Percentiles rank a stretch among this genome's conserved stretches.
Evolutionary conservation across 2,329 filamentous ascomycete genomes (phyloP).

Genomic region (Lachnellula subtilissima): DNA sequence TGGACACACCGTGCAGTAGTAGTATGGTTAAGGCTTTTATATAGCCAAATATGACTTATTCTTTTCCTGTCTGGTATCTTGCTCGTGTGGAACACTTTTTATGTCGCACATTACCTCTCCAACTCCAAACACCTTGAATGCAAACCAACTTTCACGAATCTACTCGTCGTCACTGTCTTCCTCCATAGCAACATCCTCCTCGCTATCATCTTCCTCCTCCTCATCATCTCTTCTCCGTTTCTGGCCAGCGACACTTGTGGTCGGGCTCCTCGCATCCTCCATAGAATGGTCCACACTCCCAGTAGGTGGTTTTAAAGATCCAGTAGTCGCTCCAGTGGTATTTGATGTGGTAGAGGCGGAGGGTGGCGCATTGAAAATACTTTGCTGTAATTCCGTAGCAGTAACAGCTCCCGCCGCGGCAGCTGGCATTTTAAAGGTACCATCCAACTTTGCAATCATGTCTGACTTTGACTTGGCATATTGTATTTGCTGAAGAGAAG

Average conservation of each 20-base stretch:
- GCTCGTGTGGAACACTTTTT: constrained; percentile 8
- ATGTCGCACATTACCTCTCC: constrained; percentile 2
- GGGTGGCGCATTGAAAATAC: constrained; percentile 70
- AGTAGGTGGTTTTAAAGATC: constrained; percentile 42
- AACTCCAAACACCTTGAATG: constrained; percentile 24
- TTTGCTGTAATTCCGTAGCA: constrained; percentile 71
- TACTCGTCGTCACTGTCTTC: constrained; percentile 44
- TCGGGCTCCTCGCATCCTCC: constrained; percentile 49
- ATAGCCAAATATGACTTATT: background rate
- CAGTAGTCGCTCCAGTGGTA: constrained; percentile 33
- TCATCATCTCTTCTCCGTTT: constrained; percentile 68
- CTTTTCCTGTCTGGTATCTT: background rate
- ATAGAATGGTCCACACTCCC: constrained; percentile 42
- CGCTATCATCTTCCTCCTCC: constrained; percentile 64
- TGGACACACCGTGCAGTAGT: no score
- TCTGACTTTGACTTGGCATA: constrained; percentile 90
- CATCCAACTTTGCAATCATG: constrained; percentile 84
- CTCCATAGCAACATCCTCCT: constrained; percentile 64
- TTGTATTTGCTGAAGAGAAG: constrained; percentile 64
- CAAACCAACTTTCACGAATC: constrained; percentile 2
- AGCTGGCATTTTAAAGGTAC: constrained; percentile 72
- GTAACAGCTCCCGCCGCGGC: constrained; percentile 51
- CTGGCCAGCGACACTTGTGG: constrained; percentile 48
- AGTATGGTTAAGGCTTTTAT: background rate
- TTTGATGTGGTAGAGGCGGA: constrained; percentile 39